These are phyloP conservation scores for Nakazawaea sp. DNA, from an alignment of 805 yeast genomes.

Conservation along the genomic window DNA sequence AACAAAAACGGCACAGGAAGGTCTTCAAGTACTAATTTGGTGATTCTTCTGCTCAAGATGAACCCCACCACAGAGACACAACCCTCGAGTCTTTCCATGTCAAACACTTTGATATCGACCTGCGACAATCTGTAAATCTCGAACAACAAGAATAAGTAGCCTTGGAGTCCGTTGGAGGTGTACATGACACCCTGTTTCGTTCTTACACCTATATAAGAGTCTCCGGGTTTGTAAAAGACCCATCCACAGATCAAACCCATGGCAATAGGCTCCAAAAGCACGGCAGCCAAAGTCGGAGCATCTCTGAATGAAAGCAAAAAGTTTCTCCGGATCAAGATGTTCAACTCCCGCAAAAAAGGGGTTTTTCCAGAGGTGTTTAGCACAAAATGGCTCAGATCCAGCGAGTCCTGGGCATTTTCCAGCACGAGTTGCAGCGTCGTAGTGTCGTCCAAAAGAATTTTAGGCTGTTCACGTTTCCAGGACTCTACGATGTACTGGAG, in stretches of 20 bases:
- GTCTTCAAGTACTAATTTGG: slow-evolving; percentile 66
- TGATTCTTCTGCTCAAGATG: slow-evolving; percentile 55
- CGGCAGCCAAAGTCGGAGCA: slow-evolving; percentile 37
- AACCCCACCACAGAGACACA: slow-evolving; percentile 64
- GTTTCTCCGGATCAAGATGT: slow-evolving; percentile 38
- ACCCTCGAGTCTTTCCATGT: slow-evolving; percentile 67
- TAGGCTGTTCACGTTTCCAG: slow-evolving; percentile 28
- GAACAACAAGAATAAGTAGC: slow-evolving; percentile 47
- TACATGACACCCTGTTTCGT: slow-evolving; percentile 48
- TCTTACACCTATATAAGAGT: slow-evolving; percentile 57
- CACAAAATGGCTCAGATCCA: not conserved
- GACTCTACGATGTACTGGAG: slow-evolving; percentile 24
- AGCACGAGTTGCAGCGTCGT: slow-evolving; percentile 10
- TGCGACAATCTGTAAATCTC: slow-evolving; percentile 54
- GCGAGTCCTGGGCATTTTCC: not conserved
- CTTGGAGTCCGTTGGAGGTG: slow-evolving; percentile 44
- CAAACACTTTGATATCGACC: slow-evolving; percentile 46
- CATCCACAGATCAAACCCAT: slow-evolving; percentile 67
- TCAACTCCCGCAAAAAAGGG: slow-evolving; percentile 34
- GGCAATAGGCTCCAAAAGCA: slow-evolving; percentile 34
- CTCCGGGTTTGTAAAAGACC: slow-evolving; percentile 63
- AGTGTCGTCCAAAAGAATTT: not conserved
- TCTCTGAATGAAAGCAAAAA: slow-evolving; percentile 43
- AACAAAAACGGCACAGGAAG: slow-evolving; percentile 53
- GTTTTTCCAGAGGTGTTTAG: slow-evolving; percentile 26